Conservation (phyloP, 2,329 filamentous ascomycete species). For the Claviceps capensis region DNA sequence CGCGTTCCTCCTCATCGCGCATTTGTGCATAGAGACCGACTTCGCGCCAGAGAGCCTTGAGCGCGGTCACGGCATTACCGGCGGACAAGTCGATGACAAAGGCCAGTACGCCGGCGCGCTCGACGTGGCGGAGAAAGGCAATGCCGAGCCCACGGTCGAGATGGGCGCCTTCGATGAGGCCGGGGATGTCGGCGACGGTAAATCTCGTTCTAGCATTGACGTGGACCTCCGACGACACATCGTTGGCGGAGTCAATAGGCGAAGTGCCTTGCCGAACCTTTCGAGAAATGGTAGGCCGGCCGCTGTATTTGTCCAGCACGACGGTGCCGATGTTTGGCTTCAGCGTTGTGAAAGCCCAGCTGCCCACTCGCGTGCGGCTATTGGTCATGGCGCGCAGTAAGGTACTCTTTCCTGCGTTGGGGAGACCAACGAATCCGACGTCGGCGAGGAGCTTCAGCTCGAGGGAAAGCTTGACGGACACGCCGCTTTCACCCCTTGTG, state of each 20-base stretch:
- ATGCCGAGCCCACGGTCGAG: slow-evolving; percentile 83
- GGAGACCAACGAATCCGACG: slow-evolving; percentile 84
- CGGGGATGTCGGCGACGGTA: slow-evolving; percentile 91
- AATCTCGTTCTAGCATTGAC: slow-evolving; percentile 59
- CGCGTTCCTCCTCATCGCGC: slow-evolving; percentile 58
- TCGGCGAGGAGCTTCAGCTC: slow-evolving; percentile 93
- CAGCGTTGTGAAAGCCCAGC: slow-evolving; percentile 94
- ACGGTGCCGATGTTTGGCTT: slow-evolving; percentile 94
- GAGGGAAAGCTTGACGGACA: slow-evolving; percentile 67
- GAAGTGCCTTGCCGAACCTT: background rate
- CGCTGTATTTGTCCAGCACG: slow-evolving; percentile 74
- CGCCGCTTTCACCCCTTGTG: slow-evolving; percentile 68
- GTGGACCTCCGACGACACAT: slow-evolving; percentile 22
- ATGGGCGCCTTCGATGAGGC: slow-evolving; percentile 83
- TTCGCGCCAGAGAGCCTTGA: slow-evolving; percentile 80
- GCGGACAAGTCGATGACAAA: slow-evolving; percentile 82
- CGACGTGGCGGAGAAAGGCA: slow-evolving; percentile 85
- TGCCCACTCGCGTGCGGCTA: slow-evolving; percentile 76
- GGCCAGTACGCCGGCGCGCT: slow-evolving; percentile 81
- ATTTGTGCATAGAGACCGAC: slow-evolving; percentile 75
- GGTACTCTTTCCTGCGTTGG: slow-evolving; percentile 93
- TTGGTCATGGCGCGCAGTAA: slow-evolving; percentile 77
- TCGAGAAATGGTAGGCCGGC: slow-evolving; percentile 42
- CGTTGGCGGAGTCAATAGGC: slow-evolving; percentile 41
- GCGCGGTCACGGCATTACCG: slow-evolving; percentile 63